A percentile compares a stretch with the other conserved stretches of the same genome.
Evolutionary conservation across 1,284 basidiomycete species (phyloP).

Genomic region (Heterobasidion annosum): DNA sequence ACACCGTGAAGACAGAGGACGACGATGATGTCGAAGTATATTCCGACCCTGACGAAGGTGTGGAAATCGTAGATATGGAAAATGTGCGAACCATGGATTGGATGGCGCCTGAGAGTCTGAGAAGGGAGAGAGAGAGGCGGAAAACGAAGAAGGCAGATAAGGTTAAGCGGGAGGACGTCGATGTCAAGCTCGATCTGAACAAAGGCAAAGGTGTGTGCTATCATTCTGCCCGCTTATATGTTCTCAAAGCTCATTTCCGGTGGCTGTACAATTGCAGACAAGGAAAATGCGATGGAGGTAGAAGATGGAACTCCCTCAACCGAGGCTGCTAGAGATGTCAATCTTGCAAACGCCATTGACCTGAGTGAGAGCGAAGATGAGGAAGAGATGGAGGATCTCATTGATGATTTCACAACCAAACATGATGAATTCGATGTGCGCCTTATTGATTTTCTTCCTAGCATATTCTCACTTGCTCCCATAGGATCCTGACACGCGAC

Average conservation of each 20-base stretch:
- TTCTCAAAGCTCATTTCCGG: background rate
- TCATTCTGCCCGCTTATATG: background rate
- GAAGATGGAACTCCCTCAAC: conserved; percentile 18
- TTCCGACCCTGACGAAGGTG: conserved; percentile 83
- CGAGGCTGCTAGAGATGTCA: conserved; percentile 29
- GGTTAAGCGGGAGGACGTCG: conserved; percentile 35
- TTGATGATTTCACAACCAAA: conserved; percentile 58
- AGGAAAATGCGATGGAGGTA: conserved; percentile 19
- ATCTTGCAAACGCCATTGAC: conserved; percentile 68
- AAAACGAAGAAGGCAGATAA: conserved; percentile 31
- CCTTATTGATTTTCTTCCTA: conserved; percentile 22
- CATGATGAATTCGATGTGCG: conserved; percentile 23
- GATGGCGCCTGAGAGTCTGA: conserved; percentile 80
- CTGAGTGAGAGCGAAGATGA: conserved; percentile 82
- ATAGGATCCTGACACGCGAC: conserved; percentile 39
- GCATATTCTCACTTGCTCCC: conserved; percentile 4
- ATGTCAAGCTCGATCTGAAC: conserved; percentile 7
- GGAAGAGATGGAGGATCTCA: conserved; percentile 78
- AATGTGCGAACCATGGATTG: conserved; percentile 76
- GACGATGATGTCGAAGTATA: conserved; percentile 61
- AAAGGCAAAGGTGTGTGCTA: conserved; percentile 29
- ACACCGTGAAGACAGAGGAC: conserved; percentile 14
- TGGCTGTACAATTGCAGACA: conserved; percentile 2
- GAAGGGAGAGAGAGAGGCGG: conserved; percentile 39
- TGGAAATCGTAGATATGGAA: conserved; percentile 86